Percentiles rank a stretch among this genome's conserved stretches.
Conservation (phyloP, 164 flowering plant species). For the Umbellularia californica region DNA sequence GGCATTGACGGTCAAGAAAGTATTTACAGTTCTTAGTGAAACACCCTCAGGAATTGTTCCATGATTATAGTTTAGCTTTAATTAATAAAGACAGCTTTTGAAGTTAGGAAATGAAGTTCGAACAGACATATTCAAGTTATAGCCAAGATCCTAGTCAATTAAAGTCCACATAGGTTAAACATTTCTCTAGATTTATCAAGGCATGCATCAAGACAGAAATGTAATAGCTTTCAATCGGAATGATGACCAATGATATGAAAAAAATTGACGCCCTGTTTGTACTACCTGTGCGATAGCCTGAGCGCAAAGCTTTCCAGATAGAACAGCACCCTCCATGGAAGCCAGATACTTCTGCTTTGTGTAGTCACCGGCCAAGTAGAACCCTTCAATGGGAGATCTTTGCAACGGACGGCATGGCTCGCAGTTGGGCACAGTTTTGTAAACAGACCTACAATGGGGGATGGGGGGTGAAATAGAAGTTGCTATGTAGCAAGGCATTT, state of each 20-base stretch:
- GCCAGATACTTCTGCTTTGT: constrained; percentile 98
- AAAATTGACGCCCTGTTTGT: background rate
- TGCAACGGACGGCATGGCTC: constrained; percentile 95
- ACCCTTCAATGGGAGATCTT: constrained; percentile 89
- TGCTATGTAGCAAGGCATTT: too few species aligned
- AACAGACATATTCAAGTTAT: too few species aligned
- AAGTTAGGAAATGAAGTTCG: too few species aligned
- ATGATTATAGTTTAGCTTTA: too few species aligned
- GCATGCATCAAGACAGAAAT: background rate
- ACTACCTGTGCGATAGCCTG: constrained; percentile 89
- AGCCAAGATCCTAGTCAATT: too few species aligned
- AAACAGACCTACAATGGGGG: constrained; percentile 68
- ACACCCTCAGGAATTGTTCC: too few species aligned
- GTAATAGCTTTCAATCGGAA: background rate
- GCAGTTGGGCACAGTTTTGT: constrained; percentile 83
- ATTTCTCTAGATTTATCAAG: background rate
- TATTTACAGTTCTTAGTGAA: too few species aligned
- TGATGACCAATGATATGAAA: background rate
- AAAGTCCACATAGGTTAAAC: too few species aligned
- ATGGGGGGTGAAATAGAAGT: background rate
- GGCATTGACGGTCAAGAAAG: too few species aligned
- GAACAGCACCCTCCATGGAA: constrained; percentile 99
- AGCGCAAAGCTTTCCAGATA: constrained; percentile 96
- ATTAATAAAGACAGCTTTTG: too few species aligned
- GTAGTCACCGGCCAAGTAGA: constrained; percentile 94